Evolutionary conservation across 75 land plant genomes (phyloP).

Genomic region (Picea glauca): DNA sequence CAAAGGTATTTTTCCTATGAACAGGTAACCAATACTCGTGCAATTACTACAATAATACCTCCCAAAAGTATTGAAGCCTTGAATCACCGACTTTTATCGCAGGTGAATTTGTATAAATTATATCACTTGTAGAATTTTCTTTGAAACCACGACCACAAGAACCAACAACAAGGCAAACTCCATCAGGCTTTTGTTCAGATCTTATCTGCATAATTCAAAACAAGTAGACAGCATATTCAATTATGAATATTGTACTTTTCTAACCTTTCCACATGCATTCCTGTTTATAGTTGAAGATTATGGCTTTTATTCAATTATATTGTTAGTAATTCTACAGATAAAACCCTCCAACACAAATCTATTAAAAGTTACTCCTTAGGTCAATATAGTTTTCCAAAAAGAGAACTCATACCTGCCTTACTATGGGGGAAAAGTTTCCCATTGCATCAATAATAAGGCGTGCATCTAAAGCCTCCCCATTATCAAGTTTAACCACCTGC

Average conservation of each 20-base stretch:
- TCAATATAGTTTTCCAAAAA: not conserved
- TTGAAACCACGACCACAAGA: slow-evolving; percentile 85
- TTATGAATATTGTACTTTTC: not conserved
- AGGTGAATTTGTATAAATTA: slow-evolving; percentile 68
- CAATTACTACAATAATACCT: slow-evolving; percentile 45
- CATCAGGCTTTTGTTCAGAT: slow-evolving; percentile 82
- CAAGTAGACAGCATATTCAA: not conserved
- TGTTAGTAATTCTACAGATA: not conserved
- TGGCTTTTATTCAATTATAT: not conserved
- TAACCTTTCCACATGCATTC: not conserved
- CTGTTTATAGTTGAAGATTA: not conserved
- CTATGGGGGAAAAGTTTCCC: slow-evolving; percentile 96
- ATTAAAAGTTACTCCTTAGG: not conserved
- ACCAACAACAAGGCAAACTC: slow-evolving; percentile 95
- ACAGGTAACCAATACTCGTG: not conserved
- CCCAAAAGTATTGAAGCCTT: slow-evolving; percentile 82
- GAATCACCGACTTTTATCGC: slow-evolving; percentile 47
- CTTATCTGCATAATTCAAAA: slow-evolving; percentile 49
- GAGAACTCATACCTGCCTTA: slow-evolving; percentile 59
- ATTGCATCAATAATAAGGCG: slow-evolving; percentile 82
- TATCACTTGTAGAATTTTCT: slow-evolving; percentile 71
- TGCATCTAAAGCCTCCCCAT: slow-evolving; percentile 44
- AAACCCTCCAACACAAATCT: not conserved
- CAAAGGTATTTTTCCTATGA: not conserved
- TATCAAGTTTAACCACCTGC: slow-evolving; percentile 44